These are phyloP conservation scores for Skeletonema costatum DNA, from an alignment of 108 stramenopile species.

Conservation along the genomic window DNA sequence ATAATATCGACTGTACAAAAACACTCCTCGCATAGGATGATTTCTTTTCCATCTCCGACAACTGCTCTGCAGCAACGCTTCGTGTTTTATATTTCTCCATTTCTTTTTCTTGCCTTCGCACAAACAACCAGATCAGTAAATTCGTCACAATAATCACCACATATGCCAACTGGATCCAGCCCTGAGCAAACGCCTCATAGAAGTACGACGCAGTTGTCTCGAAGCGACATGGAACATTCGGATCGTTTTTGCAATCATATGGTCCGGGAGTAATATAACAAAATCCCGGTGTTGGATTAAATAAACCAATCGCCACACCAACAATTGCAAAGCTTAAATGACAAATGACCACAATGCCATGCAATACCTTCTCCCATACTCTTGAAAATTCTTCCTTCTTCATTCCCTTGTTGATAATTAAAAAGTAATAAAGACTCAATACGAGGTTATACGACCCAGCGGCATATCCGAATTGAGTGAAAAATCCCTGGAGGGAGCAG, in stretches of 20 bases:
- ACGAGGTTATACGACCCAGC: conserved; percentile 1
- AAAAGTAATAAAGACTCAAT: conserved; percentile 6
- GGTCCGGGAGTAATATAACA: background rate
- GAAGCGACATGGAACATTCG: background rate
- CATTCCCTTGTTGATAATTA: conserved; percentile 3
- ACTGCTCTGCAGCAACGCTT: background rate
- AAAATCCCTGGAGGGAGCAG: conserved; percentile 1
- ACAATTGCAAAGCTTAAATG: conserved; percentile 5
- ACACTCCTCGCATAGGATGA: background rate
- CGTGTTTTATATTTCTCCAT: background rate
- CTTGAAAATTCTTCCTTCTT: background rate
- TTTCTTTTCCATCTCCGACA: background rate
- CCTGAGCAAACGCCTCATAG: background rate
- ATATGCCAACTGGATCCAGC: background rate
- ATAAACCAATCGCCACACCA: conserved; percentile 1
- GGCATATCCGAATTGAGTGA: conserved; percentile 7
- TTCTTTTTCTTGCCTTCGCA: background rate
- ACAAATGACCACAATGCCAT: background rate
- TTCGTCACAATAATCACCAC: conserved; percentile 1
- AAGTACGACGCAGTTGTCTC: background rate
- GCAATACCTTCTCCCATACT: background rate
- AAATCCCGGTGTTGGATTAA: conserved; percentile 2
- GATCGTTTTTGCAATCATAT: background rate
- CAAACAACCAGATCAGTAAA: background rate
- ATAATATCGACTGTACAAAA: background rate